Evolutionary conservation across 208 protist species (phyloP).

Genomic region (Leishmania turanica): DNA sequence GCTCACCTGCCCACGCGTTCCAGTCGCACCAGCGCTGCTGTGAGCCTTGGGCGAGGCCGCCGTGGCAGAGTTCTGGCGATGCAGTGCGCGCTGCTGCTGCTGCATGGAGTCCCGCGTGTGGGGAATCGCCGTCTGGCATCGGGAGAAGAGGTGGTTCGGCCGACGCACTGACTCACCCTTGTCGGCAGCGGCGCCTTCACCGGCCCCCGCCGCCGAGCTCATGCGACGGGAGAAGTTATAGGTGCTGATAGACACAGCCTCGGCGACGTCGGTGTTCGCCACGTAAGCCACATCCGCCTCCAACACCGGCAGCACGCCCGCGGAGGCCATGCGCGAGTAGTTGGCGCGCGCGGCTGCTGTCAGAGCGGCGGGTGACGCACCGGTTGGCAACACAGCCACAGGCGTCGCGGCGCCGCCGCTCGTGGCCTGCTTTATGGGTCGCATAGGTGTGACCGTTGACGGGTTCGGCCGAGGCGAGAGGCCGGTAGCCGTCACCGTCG

Average conservation of each 20-base stretch:
- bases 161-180: neutral
- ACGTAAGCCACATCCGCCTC: constrained; percentile 59
- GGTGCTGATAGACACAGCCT: constrained; percentile 43
- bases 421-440: constrained; percentile 15
- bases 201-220: constrained; percentile 19
- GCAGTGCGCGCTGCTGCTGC: constrained; percentile 7
- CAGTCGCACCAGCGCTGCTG: neutral
- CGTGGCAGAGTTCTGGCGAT: constrained; percentile 11
- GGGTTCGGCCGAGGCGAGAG: constrained; percentile 1
- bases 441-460: constrained; percentile 14
- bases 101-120: neutral
- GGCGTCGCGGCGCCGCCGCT: neutral
- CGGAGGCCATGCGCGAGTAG: constrained; percentile 39
- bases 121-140: constrained; percentile 36
- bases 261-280: constrained; percentile 50
- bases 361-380: neutral
- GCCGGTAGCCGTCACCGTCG: neutral
- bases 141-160: constrained; percentile 25
- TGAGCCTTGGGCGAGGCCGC: constrained; percentile 8
- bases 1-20: neutral
- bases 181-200: constrained; percentile 4
- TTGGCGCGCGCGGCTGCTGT: constrained; percentile 12
- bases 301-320: constrained; percentile 52
- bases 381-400: constrained; percentile 5
- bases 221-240: constrained; percentile 62